Evolutionary conservation across 2,329 filamentous ascomycete genomes (phyloP), one percentile per base, ranked within the genome.

Genomic region (Drechslerella dactyloides): DNA sequence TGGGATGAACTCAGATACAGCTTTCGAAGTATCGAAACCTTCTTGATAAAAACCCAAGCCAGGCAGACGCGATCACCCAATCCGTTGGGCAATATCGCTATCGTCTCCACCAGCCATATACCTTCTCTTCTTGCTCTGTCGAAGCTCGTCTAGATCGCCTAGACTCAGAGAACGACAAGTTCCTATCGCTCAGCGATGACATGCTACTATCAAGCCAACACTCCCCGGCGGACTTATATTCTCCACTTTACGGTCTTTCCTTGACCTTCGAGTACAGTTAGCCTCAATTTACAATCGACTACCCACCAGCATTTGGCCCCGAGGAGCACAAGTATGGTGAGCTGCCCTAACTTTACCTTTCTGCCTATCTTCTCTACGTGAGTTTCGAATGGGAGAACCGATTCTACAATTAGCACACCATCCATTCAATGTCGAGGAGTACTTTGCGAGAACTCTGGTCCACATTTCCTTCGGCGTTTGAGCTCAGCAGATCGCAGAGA

Each of bases 141-240:
- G 64, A 69, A 51, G 64, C 64, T 6, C 57, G 64, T 7, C 30
- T 69, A n/a, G 64, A 69, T 35, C 57, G 64, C 10, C 40, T 69
- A 2, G 19, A 52, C 13, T 51, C 42, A 3, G 57, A 55, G 2
- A 62, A 56, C 13, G 64, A 69, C 23, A 69, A 69, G 21, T 27
- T 62, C 10, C 15, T 62, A 17, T 35, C 52, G 10, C 44, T 69
- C 7, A 69, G 57, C 23, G 64, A 69, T 15, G 64, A 69, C 24
- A 69, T 69, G 64, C 40, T 69, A 13, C 52, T 69, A 7, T 62
- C 64, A 17, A 57, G 53, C n/a, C 65, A 69, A 54, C 65, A 63
- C 24, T 63, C 65, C 2, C 46, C 46, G 15, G 53, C 58, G 4
- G 58, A 69, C 50, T 52, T 63, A 15, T 69, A 69, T 48, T 69